Percentiles rank a stretch among this genome's conserved stretches.
Conservation (phyloP, 108 stramenopile species). For the Skeletonema tropicum region DNA sequence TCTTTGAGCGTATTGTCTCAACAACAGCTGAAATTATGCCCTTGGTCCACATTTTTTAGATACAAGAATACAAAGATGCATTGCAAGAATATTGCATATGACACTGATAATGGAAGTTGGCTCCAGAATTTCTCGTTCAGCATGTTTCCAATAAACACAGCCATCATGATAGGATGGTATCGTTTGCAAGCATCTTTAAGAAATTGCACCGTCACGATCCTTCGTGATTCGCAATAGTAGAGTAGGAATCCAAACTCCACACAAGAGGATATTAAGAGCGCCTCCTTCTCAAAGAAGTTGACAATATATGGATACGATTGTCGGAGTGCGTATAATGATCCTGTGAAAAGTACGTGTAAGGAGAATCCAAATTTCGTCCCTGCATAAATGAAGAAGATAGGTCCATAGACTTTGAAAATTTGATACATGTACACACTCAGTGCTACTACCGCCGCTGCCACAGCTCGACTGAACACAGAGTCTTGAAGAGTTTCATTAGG, state of each 20-base stretch:
- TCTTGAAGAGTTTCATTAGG: background rate
- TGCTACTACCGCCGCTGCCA: background rate
- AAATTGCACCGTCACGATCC: constrained; percentile 21
- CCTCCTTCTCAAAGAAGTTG: constrained; percentile 24
- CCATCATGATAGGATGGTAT: constrained; percentile 17
- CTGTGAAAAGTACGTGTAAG: background rate
- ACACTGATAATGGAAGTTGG: background rate
- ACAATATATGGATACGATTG: constrained; percentile 4
- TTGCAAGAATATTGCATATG: background rate
- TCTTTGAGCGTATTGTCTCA: background rate
- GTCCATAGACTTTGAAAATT: background rate
- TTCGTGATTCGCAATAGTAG: constrained; percentile 35
- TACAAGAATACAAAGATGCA: background rate
- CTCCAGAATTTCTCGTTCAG: background rate
- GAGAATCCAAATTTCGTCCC: background rate
- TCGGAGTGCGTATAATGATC: background rate
- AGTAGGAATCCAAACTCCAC: constrained; percentile 36
- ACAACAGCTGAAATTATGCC: background rate
- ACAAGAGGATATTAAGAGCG: constrained; percentile 21
- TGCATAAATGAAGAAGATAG: background rate
- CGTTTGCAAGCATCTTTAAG: constrained; percentile 25
- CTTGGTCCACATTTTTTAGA: background rate
- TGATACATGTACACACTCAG: background rate
- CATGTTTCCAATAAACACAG: background rate
- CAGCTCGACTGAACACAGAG: background rate